Evolutionary conservation across 2,329 filamentous ascomycete genomes (phyloP).

Genomic region (Cladophialophora immunda): DNA sequence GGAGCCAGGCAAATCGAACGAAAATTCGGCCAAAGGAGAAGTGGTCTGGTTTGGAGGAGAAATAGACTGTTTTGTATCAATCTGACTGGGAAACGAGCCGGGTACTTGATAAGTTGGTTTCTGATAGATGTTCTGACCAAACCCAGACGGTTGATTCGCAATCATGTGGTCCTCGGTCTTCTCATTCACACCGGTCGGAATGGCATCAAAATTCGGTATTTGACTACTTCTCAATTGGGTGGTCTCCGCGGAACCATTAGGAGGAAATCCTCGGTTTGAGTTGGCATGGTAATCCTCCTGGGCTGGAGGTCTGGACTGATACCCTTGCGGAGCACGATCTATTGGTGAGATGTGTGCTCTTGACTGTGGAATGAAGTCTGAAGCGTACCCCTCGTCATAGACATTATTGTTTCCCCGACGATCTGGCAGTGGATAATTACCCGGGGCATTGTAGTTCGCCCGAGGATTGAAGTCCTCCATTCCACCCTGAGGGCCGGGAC

Average conservation of each 20-base stretch:
- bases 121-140: constrained; percentile 41
- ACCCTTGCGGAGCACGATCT: constrained; percentile 56
- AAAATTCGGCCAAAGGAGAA: constrained; percentile 64
- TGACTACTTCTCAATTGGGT: constrained; percentile 55
- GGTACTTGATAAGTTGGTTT: constrained; percentile 42
- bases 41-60: constrained; percentile 48
- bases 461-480: constrained; percentile 18
- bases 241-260: constrained; percentile 41
- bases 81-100: constrained; percentile 23
- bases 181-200: constrained; percentile 41
- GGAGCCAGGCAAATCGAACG: constrained; percentile 73
- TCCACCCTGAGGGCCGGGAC: constrained; percentile 12
- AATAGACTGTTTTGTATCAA: constrained; percentile 51
- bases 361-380: constrained; percentile 30
- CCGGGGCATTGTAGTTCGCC: constrained; percentile 4
- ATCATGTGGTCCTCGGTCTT: constrained; percentile 30
- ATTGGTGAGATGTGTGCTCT: constrained; percentile 41
- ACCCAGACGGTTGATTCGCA: constrained; percentile 27
- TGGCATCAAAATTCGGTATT: constrained; percentile 71
- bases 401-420: constrained; percentile 20
- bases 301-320: constrained; percentile 6
- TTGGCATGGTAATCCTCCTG: constrained; percentile 16
- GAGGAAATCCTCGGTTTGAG: constrained; percentile 12
- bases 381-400: constrained; percentile 26
- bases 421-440: constrained; percentile 9